Evolutionary conservation across 805 yeast genomes (phyloP).

Genomic region (Helenozyma baotianmanensis): DNA sequence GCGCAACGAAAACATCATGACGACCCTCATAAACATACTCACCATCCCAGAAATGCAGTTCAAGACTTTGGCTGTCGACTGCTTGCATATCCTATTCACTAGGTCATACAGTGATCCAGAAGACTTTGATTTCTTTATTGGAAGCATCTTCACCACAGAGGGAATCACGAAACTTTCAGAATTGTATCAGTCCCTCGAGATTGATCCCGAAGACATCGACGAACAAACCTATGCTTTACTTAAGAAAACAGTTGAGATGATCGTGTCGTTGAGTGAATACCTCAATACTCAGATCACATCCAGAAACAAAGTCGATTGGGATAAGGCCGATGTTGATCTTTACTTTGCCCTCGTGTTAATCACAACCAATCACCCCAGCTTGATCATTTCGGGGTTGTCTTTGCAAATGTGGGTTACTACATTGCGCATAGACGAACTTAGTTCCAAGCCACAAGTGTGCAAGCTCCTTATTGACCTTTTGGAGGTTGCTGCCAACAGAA

Average conservation of each 20-base stretch:
- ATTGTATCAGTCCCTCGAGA: slow-evolving; percentile 57
- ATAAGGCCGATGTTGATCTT: slow-evolving; percentile 55
- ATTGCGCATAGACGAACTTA: slow-evolving; percentile 71
- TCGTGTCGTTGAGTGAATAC: slow-evolving; percentile 79
- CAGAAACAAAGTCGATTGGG: slow-evolving; percentile 43
- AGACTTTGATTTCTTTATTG: slow-evolving; percentile 76
- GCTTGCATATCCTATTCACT: slow-evolving; percentile 83
- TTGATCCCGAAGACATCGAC: slow-evolving; percentile 67
- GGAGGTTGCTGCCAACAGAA: slow-evolving; percentile 71
- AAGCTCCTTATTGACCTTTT: slow-evolving; percentile 62
- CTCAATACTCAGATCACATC: slow-evolving; percentile 44
- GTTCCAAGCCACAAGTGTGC: slow-evolving; percentile 52
- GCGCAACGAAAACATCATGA: slow-evolving; percentile 59
- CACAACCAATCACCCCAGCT: slow-evolving; percentile 78
- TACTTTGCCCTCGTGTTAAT: slow-evolving; percentile 72
- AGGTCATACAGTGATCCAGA: slow-evolving; percentile 60
- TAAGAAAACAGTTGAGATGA: slow-evolving; percentile 90
- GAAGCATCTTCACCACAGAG: slow-evolving; percentile 66
- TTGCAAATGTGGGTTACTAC: slow-evolving; percentile 93
- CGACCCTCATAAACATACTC: slow-evolving; percentile 57
- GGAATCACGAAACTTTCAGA: slow-evolving; percentile 68
- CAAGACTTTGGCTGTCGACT: slow-evolving; percentile 82
- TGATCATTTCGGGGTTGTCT: slow-evolving; percentile 86
- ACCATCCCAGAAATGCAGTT: slow-evolving; percentile 58
- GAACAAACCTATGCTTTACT: slow-evolving; percentile 76